A percentile compares a stretch with the other conserved stretches of the same genome.
phyloP scores from a whole-genome alignment of 345 rosid species.

The Physaria fendleri region DNA sequence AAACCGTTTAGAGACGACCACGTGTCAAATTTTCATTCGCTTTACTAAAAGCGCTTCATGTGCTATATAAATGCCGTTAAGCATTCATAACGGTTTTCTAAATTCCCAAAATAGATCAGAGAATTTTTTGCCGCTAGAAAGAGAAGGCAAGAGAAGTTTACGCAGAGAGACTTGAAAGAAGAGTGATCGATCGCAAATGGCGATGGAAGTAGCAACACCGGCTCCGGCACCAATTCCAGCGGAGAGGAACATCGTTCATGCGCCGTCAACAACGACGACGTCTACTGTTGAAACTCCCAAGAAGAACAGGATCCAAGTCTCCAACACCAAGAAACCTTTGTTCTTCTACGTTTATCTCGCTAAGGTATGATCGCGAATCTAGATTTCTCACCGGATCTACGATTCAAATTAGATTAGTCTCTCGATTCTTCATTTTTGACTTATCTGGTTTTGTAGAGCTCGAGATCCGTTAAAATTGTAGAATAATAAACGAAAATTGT shows the following conservation, averaged over 20 bases:
- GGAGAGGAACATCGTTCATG: constrained; percentile 22
- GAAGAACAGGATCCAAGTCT: constrained; percentile 61
- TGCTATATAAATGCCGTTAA: constrained; percentile 28
- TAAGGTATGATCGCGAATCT: constrained; percentile 29
- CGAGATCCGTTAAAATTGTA: neutral
- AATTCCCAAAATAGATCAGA: constrained; percentile 8
- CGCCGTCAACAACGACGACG: neutral
- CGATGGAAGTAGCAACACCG: constrained; percentile 35
- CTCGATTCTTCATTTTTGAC: neutral
- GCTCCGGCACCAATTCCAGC: constrained; percentile 27
- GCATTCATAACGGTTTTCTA: constrained; percentile 22
- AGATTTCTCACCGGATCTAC: neutral
- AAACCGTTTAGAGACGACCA: constrained; percentile 8
- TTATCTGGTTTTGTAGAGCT: neutral
- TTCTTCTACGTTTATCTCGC: constrained; percentile 69
- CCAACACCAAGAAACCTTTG: constrained; percentile 60
- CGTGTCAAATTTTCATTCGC: constrained; percentile 21
- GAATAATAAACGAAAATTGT: neutral
- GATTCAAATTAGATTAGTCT: neutral
- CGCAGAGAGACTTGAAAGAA: neutral
- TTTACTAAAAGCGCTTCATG: neutral
- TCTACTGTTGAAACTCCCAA: constrained; percentile 33
- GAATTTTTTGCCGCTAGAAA: constrained; percentile 21
- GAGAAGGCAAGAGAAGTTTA: neutral
- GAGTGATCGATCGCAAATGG: constrained; percentile 22